phyloP scores from a whole-genome alignment of 2,329 filamentous ascomycete species.

The Leptosphaerulina australis region DNA sequence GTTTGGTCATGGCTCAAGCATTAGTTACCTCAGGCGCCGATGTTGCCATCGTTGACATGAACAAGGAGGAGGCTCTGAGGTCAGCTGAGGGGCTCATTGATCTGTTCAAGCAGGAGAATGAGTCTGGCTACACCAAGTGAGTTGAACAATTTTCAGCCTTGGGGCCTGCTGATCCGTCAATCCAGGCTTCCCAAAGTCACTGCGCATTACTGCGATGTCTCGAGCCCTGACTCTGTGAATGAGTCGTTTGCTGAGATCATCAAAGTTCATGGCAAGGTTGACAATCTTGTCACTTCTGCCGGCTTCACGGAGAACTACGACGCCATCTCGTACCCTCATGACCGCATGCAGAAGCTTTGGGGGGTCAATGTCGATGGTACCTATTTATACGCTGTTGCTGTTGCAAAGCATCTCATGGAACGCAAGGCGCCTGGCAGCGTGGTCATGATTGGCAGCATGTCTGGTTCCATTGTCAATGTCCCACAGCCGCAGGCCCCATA shows the following conservation, averaged over 20 bases:
- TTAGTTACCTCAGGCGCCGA: slow-evolving; percentile 87
- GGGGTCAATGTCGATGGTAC: slow-evolving; percentile 92
- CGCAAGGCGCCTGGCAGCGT: slow-evolving; percentile 81
- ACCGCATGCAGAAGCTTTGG: slow-evolving; percentile 92
- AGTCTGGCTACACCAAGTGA: slow-evolving; percentile 58
- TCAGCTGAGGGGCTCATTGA: slow-evolving; percentile 77
- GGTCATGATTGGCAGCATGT: slow-evolving; percentile 96
- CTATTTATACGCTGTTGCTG: slow-evolving; percentile 82
- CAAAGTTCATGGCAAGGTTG: slow-evolving; percentile 76
- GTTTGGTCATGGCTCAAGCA: slow-evolving; percentile 90
- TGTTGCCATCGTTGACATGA: slow-evolving; percentile 91
- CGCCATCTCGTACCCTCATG: slow-evolving; percentile 86
- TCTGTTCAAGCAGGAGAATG: slow-evolving; percentile 79
- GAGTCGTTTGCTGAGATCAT: slow-evolving; percentile 73
- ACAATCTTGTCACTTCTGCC: slow-evolving; percentile 92
- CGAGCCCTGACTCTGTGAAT: slow-evolving; percentile 78
- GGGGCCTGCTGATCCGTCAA: background rate
- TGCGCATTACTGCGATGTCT: slow-evolving; percentile 88
- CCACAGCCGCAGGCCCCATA: slow-evolving; percentile 93
- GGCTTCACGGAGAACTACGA: slow-evolving; percentile 97
- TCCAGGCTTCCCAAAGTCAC: slow-evolving; percentile 78
- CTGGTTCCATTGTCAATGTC: slow-evolving; percentile 89
- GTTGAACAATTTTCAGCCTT: background rate
- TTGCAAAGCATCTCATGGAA: slow-evolving; percentile 88
- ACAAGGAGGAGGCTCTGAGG: slow-evolving; percentile 82